These are phyloP conservation scores for Aegilops tauschii DNA, from an alignment of 176 grass and related monocot genomes.

Conservation along the genomic window DNA sequence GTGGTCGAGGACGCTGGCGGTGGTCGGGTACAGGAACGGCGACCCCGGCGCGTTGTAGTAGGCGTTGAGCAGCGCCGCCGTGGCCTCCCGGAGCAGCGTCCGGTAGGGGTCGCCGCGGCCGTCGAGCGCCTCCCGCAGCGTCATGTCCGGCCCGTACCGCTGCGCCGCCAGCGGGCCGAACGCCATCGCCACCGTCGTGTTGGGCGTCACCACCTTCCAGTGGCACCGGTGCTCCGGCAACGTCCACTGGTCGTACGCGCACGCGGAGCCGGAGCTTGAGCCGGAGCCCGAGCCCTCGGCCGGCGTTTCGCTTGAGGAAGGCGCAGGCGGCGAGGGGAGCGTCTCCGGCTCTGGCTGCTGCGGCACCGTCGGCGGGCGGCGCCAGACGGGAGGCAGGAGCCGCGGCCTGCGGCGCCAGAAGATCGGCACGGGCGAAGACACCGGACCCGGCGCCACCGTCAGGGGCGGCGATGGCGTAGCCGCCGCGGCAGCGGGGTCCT, in stretches of 20 bases:
- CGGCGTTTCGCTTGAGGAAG: background rate
- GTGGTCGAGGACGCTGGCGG: slow-evolving; percentile 59
- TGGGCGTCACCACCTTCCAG: slow-evolving; percentile 73
- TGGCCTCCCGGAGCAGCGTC: slow-evolving; percentile 82
- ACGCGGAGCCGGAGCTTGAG: slow-evolving; percentile 41
- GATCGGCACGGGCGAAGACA: background rate
- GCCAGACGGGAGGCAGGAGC: slow-evolving; percentile 38
- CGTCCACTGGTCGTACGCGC: slow-evolving; percentile 40
- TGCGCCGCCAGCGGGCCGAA: slow-evolving; percentile 69
- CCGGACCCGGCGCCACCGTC: background rate
- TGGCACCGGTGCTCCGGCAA: slow-evolving; percentile 54
- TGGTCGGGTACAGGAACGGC: slow-evolving; percentile 43
- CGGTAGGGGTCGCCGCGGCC: slow-evolving; percentile 63
- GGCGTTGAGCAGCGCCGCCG: slow-evolving; percentile 75
- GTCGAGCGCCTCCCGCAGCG: slow-evolving; percentile 52
- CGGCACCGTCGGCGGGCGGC: slow-evolving; percentile 19
- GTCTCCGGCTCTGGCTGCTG: background rate
- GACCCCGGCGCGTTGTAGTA: slow-evolving; percentile 54
- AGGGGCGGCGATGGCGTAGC: background rate
- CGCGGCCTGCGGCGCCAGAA: slow-evolving; percentile 23
- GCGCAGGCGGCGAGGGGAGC: background rate
- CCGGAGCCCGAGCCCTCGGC: background rate
- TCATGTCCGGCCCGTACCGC: slow-evolving; percentile 58
- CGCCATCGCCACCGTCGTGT: slow-evolving; percentile 71
- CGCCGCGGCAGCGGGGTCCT: background rate